Evolutionary conservation across 2,329 filamentous ascomycete species (phyloP), one percentile per base, ranked within the genome.

Genomic region (Arthroderma uncinatum): DNA sequence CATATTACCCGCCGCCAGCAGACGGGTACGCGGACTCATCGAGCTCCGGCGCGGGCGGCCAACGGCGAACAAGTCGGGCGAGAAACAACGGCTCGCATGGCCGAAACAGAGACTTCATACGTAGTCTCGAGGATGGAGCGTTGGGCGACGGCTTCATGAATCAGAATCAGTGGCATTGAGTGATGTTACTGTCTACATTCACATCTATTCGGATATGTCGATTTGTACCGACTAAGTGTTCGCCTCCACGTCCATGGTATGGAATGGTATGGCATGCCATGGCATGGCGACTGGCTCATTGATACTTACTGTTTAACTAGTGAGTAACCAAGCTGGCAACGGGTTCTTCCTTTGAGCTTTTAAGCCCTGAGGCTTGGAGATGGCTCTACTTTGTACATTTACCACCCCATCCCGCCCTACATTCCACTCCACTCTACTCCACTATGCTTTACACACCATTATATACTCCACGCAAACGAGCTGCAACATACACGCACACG

Each of bases 1-100:
- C 93, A 1, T 98, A 98, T 72, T 98, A 97, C 65, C 93, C 93
- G 9, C 93, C 93, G 19, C 88, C 92, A 1, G 84, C 87, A 5
- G 92, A 97, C 62, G 88, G 89, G 8, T 84, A 89, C 65, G 79
- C 82, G 7, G 82, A 87, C 60, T 80, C 84, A 53, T 81, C 80
- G 58, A 76, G 37, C 5, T 54, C 82, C 23, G 44, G 44, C 6
- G 76, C 78, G n/a, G 82, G 74, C 72, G 79, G 86, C 30, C 82
- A 87, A 42, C 82, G 90, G 66, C 81, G 91, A 69, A 86, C 87
- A 47, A 92, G 89, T 68, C 81, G 90, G 57, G 80, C 81, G 47
- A 69, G 78, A 73, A 77, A 76, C 56, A 77, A 76, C 57, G 58
- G 58, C 8, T 54, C 56, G 19, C 58, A 59, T 23, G 62, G 62